Percentiles rank a stretch among this genome's conserved stretches.
These are phyloP conservation scores for Gentiana macrophylla DNA, from an alignment of 257 asterid species.

Conservation along the genomic window DNA sequence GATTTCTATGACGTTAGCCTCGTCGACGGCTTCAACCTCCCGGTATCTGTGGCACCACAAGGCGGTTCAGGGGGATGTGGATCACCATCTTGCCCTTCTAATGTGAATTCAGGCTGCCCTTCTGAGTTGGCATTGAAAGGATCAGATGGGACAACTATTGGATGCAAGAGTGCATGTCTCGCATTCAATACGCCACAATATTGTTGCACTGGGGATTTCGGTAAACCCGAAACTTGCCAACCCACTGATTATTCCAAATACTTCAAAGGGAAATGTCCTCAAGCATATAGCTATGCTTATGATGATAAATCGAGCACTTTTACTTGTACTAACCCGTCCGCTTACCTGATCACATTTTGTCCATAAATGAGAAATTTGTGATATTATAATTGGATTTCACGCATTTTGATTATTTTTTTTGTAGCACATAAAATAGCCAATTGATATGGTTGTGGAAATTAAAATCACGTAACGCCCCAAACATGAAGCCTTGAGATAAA, in stretches of 20 bases:
- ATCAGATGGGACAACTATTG: conserved; percentile 40
- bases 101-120: conserved; percentile 45
- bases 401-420: too few species aligned
- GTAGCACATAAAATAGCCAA: too few species aligned
- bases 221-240: conserved; percentile 55
- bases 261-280: conserved; percentile 78
- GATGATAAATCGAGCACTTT: conserved; percentile 72
- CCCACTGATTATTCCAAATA: conserved; percentile 57
- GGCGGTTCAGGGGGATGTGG: conserved; percentile 61
- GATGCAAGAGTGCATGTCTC: conserved; percentile 76
- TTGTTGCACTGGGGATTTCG: conserved; percentile 74
- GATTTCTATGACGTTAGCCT: conserved; percentile 92
- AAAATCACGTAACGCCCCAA: too few species aligned
- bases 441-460: too few species aligned
- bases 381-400: too few species aligned
- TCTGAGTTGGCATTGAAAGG: conserved; percentile 38
- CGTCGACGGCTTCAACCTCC: conserved; percentile 77
- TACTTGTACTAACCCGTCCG: conserved; percentile 48
- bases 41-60: conserved; percentile 39
- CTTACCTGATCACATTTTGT: conserved; percentile 76
- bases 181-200: conserved; percentile 47
- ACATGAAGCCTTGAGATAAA: too few species aligned
- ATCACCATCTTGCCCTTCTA: conserved; percentile 56
- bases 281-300: conserved; percentile 91
- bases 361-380: conserved; percentile 14